These are phyloP conservation scores for Pichia sp. DNA, from an alignment of 1,139 yeast genomes.

Conservation along the genomic window DNA sequence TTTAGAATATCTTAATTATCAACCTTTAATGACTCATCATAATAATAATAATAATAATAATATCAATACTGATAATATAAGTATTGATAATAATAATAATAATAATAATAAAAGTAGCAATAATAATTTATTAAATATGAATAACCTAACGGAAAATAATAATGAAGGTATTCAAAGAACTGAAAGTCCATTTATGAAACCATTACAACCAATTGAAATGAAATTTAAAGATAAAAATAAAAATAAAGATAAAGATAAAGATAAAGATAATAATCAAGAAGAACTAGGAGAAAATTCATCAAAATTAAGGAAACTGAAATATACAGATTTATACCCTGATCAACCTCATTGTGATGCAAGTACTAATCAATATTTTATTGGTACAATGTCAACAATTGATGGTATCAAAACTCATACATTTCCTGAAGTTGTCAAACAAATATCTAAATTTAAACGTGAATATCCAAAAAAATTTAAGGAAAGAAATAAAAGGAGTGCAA, in stretches of 20 bases:
- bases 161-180: background rate
- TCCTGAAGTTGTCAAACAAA: conserved; percentile 51
- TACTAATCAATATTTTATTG: conserved; percentile 57
- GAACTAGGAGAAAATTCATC: too few relatives aligned
- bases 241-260: background rate
- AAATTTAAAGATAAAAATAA: background rate
- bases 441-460: conserved; percentile 37
- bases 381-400: conserved; percentile 35
- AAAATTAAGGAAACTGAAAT: background rate
- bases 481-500: conserved; percentile 38
- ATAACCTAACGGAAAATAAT: too few relatives aligned
- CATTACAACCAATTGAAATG: conserved; percentile 13
- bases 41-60: background rate
- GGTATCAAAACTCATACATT: conserved; percentile 34
- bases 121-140: too few relatives aligned
- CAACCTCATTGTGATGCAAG: conserved; percentile 39
- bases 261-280: background rate
- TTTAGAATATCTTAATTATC: conserved; percentile 21
- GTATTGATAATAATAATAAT: too few relatives aligned
- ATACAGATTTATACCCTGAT: conserved; percentile 12
- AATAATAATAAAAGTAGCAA: too few relatives aligned
- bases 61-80: too few relatives aligned
- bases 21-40: conserved; percentile 19
- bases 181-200: conserved; percentile 10
- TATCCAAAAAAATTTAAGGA: conserved; percentile 40